Conservation (phyloP, 2,329 filamentous ascomycete species). For the Fusarium miscanthi region DNA sequence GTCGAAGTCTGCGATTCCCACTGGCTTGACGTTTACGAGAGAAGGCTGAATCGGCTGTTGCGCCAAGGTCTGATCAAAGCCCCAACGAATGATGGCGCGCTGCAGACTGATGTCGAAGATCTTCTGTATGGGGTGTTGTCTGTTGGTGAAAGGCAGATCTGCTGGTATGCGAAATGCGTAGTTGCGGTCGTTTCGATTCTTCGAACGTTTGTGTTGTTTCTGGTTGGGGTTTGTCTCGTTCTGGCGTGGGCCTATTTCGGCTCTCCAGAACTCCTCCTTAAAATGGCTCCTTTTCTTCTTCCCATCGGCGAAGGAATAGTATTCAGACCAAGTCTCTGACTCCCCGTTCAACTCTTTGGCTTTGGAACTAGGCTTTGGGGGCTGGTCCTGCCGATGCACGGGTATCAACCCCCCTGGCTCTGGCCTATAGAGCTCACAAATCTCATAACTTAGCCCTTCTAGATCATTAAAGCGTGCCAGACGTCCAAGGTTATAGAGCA, state of each 20-base stretch:
- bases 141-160: conserved; percentile 56
- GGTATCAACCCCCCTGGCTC: conserved; percentile 52
- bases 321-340: conserved; percentile 15
- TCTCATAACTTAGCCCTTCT: conserved; percentile 56
- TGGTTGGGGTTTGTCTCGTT: neutral
- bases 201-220: neutral
- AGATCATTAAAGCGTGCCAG: conserved; percentile 58
- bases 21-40: conserved; percentile 12
- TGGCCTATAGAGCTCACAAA: conserved; percentile 54
- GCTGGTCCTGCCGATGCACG: conserved; percentile 59
- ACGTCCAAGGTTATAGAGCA: conserved; percentile 58
- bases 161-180: conserved; percentile 45
- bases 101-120: conserved; percentile 58
- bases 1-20: conserved; percentile 45
- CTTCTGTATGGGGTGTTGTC: conserved; percentile 59
- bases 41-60: conserved; percentile 28
- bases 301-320: conserved; percentile 3
- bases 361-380: conserved; percentile 19
- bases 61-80: conserved; percentile 55
- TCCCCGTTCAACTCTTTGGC: neutral
- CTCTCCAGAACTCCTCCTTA: conserved; percentile 40
- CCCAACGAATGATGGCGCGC: conserved; percentile 57
- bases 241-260: conserved; percentile 33
- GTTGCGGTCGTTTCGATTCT: neutral
- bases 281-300: conserved; percentile 31